Conservation (phyloP, 2,329 filamentous ascomycete genomes). For the Colletotrichum lini region DNA sequence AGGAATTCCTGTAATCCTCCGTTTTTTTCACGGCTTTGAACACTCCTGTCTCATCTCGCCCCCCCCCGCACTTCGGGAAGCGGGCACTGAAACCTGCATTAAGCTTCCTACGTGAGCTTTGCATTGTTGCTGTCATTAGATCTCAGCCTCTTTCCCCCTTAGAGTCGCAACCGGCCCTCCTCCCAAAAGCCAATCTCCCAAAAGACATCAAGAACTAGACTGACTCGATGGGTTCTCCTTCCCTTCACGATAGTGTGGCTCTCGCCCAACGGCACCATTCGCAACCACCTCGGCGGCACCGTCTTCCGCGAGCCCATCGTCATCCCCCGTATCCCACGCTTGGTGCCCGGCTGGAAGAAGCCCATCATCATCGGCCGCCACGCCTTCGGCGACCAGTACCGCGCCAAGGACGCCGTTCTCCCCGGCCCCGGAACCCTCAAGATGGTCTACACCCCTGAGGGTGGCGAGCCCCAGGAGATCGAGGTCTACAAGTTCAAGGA, state of each 20-base stretch:
- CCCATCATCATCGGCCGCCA: conserved; percentile 99
- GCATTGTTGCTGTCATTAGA: conserved; percentile 1
- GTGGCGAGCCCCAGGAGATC: conserved; percentile 85
- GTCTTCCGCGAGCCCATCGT: conserved; percentile 99
- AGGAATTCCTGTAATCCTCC: not conserved
- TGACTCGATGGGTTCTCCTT: conserved; percentile 29
- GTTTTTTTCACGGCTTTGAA: conserved; percentile 2
- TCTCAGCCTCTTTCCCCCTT: not conserved
- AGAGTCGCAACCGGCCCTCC: conserved; percentile 3
- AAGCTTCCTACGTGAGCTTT: not conserved
- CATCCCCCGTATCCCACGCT: conserved; percentile 90
- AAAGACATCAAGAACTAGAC: not conserved
- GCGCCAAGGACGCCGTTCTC: conserved; percentile 91
- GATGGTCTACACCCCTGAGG: conserved; percentile 93
- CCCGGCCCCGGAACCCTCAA: conserved; percentile 88
- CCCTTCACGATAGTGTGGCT: conserved; percentile 82
- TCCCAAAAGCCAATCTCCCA: not conserved
- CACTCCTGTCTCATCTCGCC: conserved; percentile 18
- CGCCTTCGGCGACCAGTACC: conserved; percentile 98
- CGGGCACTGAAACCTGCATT: conserved; percentile 26
- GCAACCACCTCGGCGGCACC: conserved; percentile 86
- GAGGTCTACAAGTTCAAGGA: conserved; percentile 92
- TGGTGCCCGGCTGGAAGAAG: conserved; percentile 98
- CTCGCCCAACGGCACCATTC: conserved; percentile 93
- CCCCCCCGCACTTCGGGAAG: conserved; percentile 27